Evolutionary conservation across 2,329 filamentous ascomycete species (phyloP).

Genomic region (Cercospora canescens): DNA sequence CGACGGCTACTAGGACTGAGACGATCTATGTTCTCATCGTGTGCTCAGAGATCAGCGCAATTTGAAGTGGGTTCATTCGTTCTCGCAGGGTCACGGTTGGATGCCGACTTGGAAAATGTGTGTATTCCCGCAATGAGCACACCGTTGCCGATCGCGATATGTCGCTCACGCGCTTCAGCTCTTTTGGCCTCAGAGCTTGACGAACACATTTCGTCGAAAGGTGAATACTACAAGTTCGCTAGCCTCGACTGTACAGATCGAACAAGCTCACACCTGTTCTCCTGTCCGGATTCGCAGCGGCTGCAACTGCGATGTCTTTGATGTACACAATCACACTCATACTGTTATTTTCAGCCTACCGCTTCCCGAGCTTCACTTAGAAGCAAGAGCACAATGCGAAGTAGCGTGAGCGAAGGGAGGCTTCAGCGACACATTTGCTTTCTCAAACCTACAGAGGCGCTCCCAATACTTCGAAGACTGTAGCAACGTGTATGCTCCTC

Average conservation of each 20-base stretch:
- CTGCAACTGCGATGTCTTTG: too few species aligned
- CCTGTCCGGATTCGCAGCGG: too few species aligned
- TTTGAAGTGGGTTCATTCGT: background rate
- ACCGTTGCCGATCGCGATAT: background rate
- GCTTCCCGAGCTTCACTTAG: background rate
- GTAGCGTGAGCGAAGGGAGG: background rate
- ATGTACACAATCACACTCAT: too few species aligned
- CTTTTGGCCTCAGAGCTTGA: too few species aligned
- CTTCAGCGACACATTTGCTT: background rate
- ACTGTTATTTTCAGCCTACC: background rate
- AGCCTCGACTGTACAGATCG: too few species aligned
- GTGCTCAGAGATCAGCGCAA: background rate
- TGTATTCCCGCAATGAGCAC: too few species aligned
- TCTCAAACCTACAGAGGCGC: background rate
- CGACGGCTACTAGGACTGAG: background rate
- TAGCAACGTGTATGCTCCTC: background rate
- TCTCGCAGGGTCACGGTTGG: background rate
- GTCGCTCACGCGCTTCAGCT: background rate
- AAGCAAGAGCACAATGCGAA: background rate
- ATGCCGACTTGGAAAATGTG: background rate
- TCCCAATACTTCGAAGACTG: background rate
- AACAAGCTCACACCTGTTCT: too few species aligned
- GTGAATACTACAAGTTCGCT: too few species aligned
- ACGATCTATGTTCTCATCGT: background rate
- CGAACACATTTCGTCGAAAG: too few species aligned